Conservation (phyloP, 2,329 filamentous ascomycete genomes). For the Aspergillus ruber region DNA sequence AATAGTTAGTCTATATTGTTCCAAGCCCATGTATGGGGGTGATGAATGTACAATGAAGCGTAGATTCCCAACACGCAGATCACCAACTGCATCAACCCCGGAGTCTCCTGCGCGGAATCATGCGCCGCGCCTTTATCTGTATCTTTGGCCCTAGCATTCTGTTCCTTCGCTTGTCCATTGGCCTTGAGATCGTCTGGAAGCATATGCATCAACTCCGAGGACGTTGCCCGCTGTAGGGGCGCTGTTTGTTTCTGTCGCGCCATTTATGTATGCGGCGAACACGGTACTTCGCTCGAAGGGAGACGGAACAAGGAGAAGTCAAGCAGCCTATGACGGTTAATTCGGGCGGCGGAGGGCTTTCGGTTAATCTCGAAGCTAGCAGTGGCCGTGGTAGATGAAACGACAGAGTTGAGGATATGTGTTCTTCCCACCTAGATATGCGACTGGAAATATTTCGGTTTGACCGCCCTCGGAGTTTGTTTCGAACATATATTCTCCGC, state of each 20-base stretch:
- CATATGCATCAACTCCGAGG: slow-evolving; percentile 56
- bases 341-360: too few species aligned
- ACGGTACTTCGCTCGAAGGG: background rate
- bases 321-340: background rate
- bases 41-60: slow-evolving; percentile 69
- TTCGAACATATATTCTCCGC: too few species aligned
- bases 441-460: background rate
- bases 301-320: slow-evolving; percentile 15
- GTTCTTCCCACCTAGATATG: background rate
- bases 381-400: background rate
- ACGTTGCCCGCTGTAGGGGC: slow-evolving; percentile 59
- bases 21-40: background rate
- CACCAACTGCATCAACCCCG: slow-evolving; percentile 67
- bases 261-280: slow-evolving; percentile 43
- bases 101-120: slow-evolving; percentile 27
- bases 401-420: background rate
- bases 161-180: slow-evolving; percentile 9
- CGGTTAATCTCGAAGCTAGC: background rate
- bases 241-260: slow-evolving; percentile 63
- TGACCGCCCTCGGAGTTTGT: too few species aligned
- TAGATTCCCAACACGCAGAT: slow-evolving; percentile 94
- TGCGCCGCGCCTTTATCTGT: slow-evolving; percentile 9
- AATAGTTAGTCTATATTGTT: background rate
- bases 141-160: slow-evolving; percentile 25
- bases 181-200: slow-evolving; percentile 25